Evolutionary conservation across 1,284 basidiomycete genomes (phyloP).

Genomic region (Heterobasidion annosum): DNA sequence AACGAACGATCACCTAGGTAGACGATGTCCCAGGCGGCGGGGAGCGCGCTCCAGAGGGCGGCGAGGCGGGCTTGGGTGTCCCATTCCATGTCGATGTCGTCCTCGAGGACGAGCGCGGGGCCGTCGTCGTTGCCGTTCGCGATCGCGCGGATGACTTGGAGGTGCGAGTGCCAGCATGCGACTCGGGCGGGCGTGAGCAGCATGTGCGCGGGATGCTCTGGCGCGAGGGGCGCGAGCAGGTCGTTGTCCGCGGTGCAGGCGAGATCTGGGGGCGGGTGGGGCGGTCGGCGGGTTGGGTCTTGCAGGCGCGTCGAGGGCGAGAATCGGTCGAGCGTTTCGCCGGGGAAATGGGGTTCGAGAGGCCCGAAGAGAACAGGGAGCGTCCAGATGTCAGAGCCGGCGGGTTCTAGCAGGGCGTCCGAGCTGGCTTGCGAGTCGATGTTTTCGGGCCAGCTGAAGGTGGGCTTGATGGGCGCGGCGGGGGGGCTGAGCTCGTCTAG

Average conservation of each 20-base stretch:
- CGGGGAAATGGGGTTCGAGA: not conserved
- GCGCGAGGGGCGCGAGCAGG: constrained; percentile 27
- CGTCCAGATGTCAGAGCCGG: constrained; percentile 26
- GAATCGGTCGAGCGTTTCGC: not conserved
- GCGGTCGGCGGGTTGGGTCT: constrained; percentile 10
- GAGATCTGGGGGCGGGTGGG: constrained; percentile 15
- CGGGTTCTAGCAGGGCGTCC: constrained; percentile 17
- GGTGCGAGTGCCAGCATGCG: constrained; percentile 72
- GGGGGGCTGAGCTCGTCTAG: not conserved
- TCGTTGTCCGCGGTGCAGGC: constrained; percentile 42
- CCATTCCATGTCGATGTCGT: constrained; percentile 73
- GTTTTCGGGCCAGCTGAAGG: constrained; percentile 38
- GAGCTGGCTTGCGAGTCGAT: constrained; percentile 24
- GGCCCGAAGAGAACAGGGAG: not conserved
- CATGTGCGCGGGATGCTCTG: constrained; percentile 33
- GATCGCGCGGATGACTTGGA: constrained; percentile 40
- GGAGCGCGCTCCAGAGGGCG: constrained; percentile 46
- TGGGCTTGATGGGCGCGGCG: not conserved
- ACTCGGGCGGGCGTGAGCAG: constrained; percentile 49
- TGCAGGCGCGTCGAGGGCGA: not conserved
- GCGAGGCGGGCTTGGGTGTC: constrained; percentile 45
- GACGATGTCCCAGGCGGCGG: constrained; percentile 65
- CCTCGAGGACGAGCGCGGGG: constrained; percentile 57
- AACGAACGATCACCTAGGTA: constrained; percentile 48
- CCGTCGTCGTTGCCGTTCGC: constrained; percentile 17